Evolutionary conservation across 768 basidiomycete genomes (phyloP).

Genomic region (Amanita molliuscula): DNA sequence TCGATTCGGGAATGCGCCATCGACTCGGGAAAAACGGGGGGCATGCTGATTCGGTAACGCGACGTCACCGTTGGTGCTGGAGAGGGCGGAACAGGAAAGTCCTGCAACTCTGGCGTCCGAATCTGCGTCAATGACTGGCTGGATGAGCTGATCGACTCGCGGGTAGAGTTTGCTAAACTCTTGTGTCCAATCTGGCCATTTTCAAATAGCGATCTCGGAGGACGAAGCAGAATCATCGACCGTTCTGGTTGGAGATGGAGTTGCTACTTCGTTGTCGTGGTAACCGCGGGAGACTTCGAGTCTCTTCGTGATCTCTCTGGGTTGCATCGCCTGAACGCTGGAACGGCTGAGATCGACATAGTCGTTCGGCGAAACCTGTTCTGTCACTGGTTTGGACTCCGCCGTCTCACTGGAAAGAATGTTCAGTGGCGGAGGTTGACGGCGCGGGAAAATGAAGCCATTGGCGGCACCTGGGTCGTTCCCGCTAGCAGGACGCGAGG

Average conservation of each 20-base stretch:
- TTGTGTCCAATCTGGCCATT: constrained; percentile 18
- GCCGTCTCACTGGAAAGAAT: not conserved
- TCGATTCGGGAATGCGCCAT: constrained; percentile 31
- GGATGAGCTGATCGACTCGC: not conserved
- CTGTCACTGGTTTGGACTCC: not conserved
- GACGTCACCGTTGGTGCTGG: constrained; percentile 19
- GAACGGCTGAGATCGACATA: constrained; percentile 60
- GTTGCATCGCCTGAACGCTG: constrained; percentile 70
- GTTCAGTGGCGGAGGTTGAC: not conserved
- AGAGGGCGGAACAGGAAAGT: constrained; percentile 30
- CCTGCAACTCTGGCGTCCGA: constrained; percentile 15
- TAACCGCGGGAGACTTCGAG: constrained; percentile 31
- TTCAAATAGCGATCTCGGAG: constrained; percentile 15
- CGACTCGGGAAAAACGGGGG: constrained; percentile 38
- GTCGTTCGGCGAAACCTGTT: constrained; percentile 22
- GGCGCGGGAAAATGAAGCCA: constrained; percentile 5
- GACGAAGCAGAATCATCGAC: constrained; percentile 17
- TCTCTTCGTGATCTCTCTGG: constrained; percentile 55
- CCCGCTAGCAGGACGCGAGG: constrained; percentile 3
- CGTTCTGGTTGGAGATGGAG: constrained; percentile 8
- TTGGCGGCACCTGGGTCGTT: constrained; percentile 7
- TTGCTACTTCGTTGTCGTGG: constrained; percentile 11
- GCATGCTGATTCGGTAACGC: constrained; percentile 32
- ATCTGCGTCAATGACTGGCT: not conserved
- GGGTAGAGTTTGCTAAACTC: not conserved